These are phyloP conservation scores for Boletus mariae DNA, from an alignment of 1,284 basidiomycete genomes.

Conservation along the genomic window DNA sequence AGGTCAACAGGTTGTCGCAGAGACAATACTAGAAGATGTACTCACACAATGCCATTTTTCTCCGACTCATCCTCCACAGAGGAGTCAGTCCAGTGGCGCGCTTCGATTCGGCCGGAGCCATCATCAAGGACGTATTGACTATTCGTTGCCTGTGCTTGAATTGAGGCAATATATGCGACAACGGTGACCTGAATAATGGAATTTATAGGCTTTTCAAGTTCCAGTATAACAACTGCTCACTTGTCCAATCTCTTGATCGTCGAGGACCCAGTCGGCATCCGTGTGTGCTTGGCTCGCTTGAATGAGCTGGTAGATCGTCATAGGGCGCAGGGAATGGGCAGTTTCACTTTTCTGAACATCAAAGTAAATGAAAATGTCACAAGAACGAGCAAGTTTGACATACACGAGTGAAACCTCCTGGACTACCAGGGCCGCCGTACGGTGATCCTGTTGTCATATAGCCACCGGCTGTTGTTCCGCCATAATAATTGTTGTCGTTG, in stretches of 20 bases:
- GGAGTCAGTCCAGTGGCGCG: slow-evolving; percentile 84
- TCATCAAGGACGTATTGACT: slow-evolving; percentile 83
- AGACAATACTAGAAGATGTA: neutral
- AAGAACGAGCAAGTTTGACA: slow-evolving; percentile 9
- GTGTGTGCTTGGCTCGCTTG: slow-evolving; percentile 80
- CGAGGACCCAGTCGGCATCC: slow-evolving; percentile 86
- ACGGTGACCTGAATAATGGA: slow-evolving; percentile 52
- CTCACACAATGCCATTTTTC: slow-evolving; percentile 43
- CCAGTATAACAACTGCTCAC: slow-evolving; percentile 39
- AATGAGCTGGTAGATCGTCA: slow-evolving; percentile 80
- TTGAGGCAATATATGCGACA: slow-evolving; percentile 78
- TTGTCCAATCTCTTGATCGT: slow-evolving; percentile 78
- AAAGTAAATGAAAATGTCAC: slow-evolving; percentile 1
- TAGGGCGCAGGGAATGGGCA: slow-evolving; percentile 74
- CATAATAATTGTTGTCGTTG: slow-evolving; percentile 39
- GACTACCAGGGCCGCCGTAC: slow-evolving; percentile 42
- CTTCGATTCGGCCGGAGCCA: slow-evolving; percentile 86
- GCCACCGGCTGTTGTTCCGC: slow-evolving; percentile 33
- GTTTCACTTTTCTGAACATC: slow-evolving; percentile 43
- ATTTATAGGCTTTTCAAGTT: neutral
- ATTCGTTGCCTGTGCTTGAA: slow-evolving; percentile 77
- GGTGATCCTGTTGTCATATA: slow-evolving; percentile 45
- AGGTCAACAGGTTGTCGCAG: neutral
- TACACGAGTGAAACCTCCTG: slow-evolving; percentile 42
- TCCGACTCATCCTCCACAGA: slow-evolving; percentile 51